A percentile compares a stretch with the other conserved stretches of the same genome.
These are phyloP conservation scores for Xylaria polymorpha DNA, from an alignment of 2,329 filamentous ascomycete genomes.

Conservation along the genomic window DNA sequence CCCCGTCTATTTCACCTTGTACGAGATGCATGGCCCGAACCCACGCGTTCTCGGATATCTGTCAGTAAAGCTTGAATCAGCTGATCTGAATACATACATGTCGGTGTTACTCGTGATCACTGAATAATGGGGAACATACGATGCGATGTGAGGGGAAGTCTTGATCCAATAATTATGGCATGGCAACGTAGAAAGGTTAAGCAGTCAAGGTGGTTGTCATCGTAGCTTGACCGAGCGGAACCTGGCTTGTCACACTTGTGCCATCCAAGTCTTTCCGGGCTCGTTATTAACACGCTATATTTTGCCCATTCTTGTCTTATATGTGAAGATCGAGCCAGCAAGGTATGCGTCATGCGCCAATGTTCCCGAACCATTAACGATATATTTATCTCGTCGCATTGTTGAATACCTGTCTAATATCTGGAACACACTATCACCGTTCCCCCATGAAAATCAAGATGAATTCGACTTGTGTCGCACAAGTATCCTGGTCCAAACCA, in stretches of 20 bases:
- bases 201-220: neutral
- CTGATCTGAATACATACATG: conserved; percentile 3
- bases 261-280: neutral
- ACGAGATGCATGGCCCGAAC: neutral
- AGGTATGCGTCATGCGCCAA: neutral
- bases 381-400: conserved; percentile 1
- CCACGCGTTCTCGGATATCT: neutral
- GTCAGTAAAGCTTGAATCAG: neutral
- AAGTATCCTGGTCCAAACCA: neutral
- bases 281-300: too few relatives aligned
- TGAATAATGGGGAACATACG: neutral
- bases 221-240: neutral
- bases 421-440: neutral
- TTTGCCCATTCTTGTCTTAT: neutral
- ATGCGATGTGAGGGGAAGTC: neutral
- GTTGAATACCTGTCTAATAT: neutral
- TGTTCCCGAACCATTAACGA: neutral
- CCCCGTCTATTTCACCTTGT: neutral
- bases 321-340: neutral
- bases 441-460: conserved; percentile 10
- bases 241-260: neutral
- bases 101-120: neutral
- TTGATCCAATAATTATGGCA: neutral
- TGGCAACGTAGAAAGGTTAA: neutral
- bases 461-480: conserved; percentile 1